Evolutionary conservation across 768 basidiomycete genomes (phyloP).

Genomic region (Mycena leptocephala): DNA sequence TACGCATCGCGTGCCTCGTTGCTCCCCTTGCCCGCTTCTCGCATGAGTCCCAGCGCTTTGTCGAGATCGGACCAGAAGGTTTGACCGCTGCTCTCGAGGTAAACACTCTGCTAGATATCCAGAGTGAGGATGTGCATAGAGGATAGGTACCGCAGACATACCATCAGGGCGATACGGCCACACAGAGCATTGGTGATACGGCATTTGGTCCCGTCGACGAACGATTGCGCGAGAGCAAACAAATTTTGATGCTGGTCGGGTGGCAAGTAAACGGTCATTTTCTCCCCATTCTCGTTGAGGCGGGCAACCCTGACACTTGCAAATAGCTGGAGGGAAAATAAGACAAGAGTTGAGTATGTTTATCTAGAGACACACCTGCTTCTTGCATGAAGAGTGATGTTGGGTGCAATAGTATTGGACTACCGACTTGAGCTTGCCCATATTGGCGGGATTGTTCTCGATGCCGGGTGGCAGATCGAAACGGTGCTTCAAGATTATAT

Average conservation of each 20-base stretch:
- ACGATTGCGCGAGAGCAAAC: background rate
- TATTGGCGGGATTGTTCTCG: conserved; percentile 15
- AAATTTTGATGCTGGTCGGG: background rate
- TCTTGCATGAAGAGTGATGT: background rate
- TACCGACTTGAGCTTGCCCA: background rate
- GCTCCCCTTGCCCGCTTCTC: background rate
- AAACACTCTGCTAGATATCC: background rate
- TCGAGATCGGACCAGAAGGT: background rate
- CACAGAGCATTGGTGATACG: background rate
- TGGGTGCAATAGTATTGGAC: conserved; percentile 3
- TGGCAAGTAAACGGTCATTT: background rate
- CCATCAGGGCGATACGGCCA: conserved; percentile 21
- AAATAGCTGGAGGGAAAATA: background rate
- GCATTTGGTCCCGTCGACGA: conserved; percentile 10
- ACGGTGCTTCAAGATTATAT: background rate
- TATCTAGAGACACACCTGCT: background rate
- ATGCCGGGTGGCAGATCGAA: conserved; percentile 19
- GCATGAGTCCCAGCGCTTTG: background rate
- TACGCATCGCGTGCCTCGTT: background rate
- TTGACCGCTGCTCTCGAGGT: background rate
- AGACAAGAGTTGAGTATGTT: background rate
- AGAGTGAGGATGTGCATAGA: background rate
- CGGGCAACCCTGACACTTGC: background rate
- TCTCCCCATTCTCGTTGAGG: background rate
- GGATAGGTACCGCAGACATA: background rate